Evolutionary conservation across 2,329 filamentous ascomycete genomes (phyloP).

Genomic region (Fusarium concolor): DNA sequence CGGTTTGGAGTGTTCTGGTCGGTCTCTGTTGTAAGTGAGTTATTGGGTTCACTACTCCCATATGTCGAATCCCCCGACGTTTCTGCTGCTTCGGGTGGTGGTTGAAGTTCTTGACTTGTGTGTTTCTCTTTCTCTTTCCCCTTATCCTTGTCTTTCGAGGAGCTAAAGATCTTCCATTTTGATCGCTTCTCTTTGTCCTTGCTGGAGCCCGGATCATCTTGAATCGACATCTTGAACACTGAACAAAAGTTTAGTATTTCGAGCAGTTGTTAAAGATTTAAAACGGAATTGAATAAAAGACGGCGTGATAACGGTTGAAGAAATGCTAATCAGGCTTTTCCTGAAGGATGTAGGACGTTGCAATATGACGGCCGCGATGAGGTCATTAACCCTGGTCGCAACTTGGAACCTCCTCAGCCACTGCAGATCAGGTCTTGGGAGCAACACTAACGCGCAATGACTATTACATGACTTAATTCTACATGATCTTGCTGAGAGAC

Average conservation of each 20-base stretch:
- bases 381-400: slow-evolving; percentile 24
- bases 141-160: slow-evolving; percentile 40
- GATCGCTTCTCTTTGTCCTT: slow-evolving; percentile 43
- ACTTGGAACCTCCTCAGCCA: slow-evolving; percentile 25
- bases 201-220: slow-evolving; percentile 16
- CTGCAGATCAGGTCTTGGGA: slow-evolving; percentile 23
- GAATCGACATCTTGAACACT: slow-evolving; percentile 8
- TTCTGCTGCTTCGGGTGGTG: not conserved
- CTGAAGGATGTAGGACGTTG: slow-evolving; percentile 7
- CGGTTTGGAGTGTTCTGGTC: slow-evolving; percentile 25
- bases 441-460: slow-evolving; percentile 36
- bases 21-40: slow-evolving; percentile 41
- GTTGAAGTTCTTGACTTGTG: slow-evolving; percentile 23
- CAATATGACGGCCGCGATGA: slow-evolving; percentile 29
- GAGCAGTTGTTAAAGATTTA: not conserved
- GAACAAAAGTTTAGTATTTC: not conserved
- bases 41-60: slow-evolving; percentile 42
- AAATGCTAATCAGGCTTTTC: slow-evolving; percentile 24
- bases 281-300: not conserved
- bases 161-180: slow-evolving; percentile 44
- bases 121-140: slow-evolving; percentile 17
- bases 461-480: slow-evolving; percentile 27
- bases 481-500: not conserved
- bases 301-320: not conserved
- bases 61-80: slow-evolving; percentile 39